phyloP scores from a whole-genome alignment of 73 alveolate species.

The Durusdinium trenchii region DNA sequence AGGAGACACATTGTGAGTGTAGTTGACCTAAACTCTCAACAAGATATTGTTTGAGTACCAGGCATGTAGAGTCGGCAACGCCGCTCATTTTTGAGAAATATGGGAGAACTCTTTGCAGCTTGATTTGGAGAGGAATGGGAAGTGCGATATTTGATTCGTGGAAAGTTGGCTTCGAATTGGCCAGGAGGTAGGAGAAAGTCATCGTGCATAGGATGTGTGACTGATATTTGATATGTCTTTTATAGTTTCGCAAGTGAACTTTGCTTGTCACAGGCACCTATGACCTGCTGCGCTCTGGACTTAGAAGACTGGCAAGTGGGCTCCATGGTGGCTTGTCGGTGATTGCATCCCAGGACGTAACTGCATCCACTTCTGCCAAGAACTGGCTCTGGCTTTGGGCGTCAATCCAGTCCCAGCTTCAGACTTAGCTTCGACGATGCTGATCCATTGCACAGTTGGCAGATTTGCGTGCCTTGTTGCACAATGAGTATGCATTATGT shows the following conservation, averaged over 20 bases:
- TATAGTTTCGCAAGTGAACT: neutral
- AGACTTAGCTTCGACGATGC: neutral
- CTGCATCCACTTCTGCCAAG: constrained; percentile 93
- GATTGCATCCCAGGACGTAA: constrained; percentile 18
- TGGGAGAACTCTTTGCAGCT: neutral
- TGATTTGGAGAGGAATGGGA: constrained; percentile 96
- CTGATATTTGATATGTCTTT: neutral
- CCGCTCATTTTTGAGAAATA: neutral
- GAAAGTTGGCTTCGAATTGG: constrained; percentile 87
- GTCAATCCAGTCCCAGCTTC: constrained; percentile 87
- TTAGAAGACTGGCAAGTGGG: neutral
- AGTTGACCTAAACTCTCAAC: neutral
- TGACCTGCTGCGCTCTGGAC: constrained; percentile 58
- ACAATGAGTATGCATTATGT: too few relatives aligned
- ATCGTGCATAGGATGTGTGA: neutral
- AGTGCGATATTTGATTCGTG: constrained; percentile 78
- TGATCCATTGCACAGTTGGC: neutral
- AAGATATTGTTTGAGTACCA: neutral
- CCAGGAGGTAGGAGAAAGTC: constrained; percentile 54
- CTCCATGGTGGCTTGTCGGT: neutral
- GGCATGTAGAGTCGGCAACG: neutral
- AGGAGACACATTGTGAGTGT: neutral
- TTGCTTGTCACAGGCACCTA: constrained; percentile 52
- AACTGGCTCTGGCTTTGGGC: constrained; percentile 86
- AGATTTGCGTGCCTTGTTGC: too few relatives aligned